phyloP scores from a whole-genome alignment of 2,329 filamentous ascomycete species.

The Fonsecaea monophora region DNA sequence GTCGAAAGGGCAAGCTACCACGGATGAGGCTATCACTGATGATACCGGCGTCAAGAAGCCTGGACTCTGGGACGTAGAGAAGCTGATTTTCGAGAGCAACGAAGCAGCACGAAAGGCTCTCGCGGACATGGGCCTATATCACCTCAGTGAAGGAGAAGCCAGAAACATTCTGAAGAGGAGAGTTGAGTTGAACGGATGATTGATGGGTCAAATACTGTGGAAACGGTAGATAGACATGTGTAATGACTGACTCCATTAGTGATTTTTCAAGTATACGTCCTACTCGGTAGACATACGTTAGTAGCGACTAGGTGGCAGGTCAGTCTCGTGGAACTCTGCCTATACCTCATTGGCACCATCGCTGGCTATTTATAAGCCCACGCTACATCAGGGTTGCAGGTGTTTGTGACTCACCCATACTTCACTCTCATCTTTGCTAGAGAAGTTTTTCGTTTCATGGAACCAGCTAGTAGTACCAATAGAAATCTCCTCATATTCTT shows the following conservation, averaged over 20 bases:
- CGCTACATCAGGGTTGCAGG: background rate
- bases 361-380: background rate
- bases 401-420: background rate
- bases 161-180: slow-evolving; percentile 54
- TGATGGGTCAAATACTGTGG: background rate
- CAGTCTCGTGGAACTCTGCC: background rate
- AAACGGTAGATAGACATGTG: background rate
- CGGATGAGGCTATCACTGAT: background rate
- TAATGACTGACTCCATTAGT: background rate
- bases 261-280: background rate
- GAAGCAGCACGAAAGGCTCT: slow-evolving; percentile 55
- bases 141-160: slow-evolving; percentile 54
- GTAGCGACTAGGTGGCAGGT: background rate
- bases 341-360: background rate
- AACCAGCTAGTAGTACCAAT: background rate
- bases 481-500: background rate
- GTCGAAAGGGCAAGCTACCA: slow-evolving; percentile 23
- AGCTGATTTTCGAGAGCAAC: slow-evolving; percentile 56
- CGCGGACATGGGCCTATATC: slow-evolving; percentile 52
- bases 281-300: background rate
- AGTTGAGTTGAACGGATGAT: slow-evolving; percentile 48
- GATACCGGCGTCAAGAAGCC: slow-evolving; percentile 31
- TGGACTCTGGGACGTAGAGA: slow-evolving; percentile 56
- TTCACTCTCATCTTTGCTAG: background rate
- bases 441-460: background rate